Conservation (phyloP, 139 green algal species). For the Medakamo hakoo region DNA sequence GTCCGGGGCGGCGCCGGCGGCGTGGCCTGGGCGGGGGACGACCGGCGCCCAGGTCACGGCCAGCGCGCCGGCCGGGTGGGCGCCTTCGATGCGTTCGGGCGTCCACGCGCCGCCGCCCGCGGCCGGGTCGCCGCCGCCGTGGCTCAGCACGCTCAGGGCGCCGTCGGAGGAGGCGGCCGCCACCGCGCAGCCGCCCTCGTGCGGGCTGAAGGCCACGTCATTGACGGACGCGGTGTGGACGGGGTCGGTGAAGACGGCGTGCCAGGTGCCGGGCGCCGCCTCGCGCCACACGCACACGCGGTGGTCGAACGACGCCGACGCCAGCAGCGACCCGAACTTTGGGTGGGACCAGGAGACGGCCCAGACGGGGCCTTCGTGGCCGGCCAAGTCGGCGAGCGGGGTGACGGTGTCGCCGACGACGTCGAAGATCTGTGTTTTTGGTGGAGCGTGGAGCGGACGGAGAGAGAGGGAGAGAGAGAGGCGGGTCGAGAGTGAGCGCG, state of each 20-base stretch:
- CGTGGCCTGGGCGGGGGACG: constrained; percentile 35
- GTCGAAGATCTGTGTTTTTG: constrained; percentile 18
- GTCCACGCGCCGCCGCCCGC: constrained; percentile 38
- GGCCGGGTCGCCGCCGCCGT: constrained; percentile 15
- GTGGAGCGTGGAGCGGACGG: too few species aligned
- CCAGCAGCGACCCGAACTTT: constrained; percentile 82
- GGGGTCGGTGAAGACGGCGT: constrained; percentile 40
- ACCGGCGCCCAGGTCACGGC: constrained; percentile 83
- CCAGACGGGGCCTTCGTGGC: constrained; percentile 88
- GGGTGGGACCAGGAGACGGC: constrained; percentile 82
- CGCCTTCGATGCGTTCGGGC: constrained; percentile 25
- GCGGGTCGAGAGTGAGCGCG: too few species aligned
- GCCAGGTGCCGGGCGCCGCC: constrained; percentile 45
- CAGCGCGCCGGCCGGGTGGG: constrained; percentile 70
- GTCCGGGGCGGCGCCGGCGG: constrained; percentile 21
- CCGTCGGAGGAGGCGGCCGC: constrained; percentile 84
- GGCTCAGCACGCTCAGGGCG: constrained; percentile 49
- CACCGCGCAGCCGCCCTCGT: constrained; percentile 79
- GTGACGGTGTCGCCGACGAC: constrained; percentile 21
- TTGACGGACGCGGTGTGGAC: constrained; percentile 78
- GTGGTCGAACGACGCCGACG: constrained; percentile 83
- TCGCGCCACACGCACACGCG: constrained; percentile 90
- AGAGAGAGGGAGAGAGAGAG: too few species aligned
- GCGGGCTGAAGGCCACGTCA: constrained; percentile 74
- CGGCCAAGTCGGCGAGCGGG: constrained; percentile 56